phyloP scores from a whole-genome alignment of 2,329 filamentous ascomycete genomes.

The Fusarium beomiforme region DNA sequence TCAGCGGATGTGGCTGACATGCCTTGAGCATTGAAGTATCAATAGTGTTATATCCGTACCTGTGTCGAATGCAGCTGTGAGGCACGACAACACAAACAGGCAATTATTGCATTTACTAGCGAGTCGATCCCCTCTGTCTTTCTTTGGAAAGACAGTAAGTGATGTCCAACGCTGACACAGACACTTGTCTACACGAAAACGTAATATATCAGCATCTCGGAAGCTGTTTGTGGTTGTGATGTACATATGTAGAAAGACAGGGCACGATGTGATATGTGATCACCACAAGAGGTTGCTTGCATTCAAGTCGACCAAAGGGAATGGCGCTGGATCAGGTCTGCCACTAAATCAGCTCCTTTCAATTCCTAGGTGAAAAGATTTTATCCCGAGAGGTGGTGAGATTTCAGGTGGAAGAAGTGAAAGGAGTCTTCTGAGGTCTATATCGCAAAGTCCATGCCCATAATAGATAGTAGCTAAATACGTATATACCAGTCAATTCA shows the following conservation, averaged over 20 bases:
- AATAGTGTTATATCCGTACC: slow-evolving; percentile 4
- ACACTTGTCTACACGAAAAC: background rate
- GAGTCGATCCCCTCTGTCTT: background rate
- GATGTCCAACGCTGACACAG: background rate
- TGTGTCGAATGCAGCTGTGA: slow-evolving; percentile 7
- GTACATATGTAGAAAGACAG: slow-evolving; percentile 14
- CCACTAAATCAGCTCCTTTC: background rate
- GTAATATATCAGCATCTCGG: background rate
- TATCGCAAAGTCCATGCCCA: slow-evolving; percentile 13
- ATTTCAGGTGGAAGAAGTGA: background rate
- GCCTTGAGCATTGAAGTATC: background rate
- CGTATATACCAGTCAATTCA: slow-evolving; percentile 7
- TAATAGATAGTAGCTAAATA: slow-evolving; percentile 7
- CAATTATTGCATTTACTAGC: background rate
- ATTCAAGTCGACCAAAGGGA: background rate
- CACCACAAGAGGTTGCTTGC: slow-evolving; percentile 1
- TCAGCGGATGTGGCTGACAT: slow-evolving; percentile 20
- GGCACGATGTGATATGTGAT: slow-evolving; percentile 14
- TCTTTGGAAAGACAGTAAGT: background rate
- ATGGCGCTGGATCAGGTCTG: slow-evolving; percentile 22
- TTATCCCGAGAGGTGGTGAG: background rate
- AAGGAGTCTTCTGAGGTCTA: background rate
- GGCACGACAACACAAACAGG: slow-evolving; percentile 9
- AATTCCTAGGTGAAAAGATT: background rate
- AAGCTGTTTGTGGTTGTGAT: background rate